These are phyloP conservation scores for Fraxinus albicans DNA, from an alignment of 305 asterid species.

Conservation along the genomic window DNA sequence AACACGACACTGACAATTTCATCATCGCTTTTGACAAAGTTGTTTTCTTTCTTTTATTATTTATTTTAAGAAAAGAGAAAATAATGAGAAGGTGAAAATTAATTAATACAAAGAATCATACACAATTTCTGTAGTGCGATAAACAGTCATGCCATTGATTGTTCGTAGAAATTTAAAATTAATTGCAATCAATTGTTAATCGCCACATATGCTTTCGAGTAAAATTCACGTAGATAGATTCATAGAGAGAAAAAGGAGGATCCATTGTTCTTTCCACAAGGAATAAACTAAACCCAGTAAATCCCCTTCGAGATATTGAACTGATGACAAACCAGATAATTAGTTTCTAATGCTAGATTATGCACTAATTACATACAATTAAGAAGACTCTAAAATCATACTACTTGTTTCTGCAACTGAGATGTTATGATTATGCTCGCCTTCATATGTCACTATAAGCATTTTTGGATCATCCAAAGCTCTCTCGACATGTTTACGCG, in stretches of 20 bases:
- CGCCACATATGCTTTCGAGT: not conserved
- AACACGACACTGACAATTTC: slow-evolving; percentile 22
- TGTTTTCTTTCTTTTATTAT: slow-evolving; percentile 11
- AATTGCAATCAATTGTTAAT: not conserved
- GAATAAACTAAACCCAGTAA: slow-evolving; percentile 23
- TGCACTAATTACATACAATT: slow-evolving; percentile 1
- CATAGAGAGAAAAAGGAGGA: not conserved
- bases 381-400: slow-evolving; percentile 73
- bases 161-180: not conserved
- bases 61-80: not conserved
- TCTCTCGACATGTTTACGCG: slow-evolving; percentile 91
- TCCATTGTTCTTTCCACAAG: slow-evolving; percentile 29
- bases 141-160: not conserved
- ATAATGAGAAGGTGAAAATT: not conserved
- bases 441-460: slow-evolving; percentile 92
- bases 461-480: slow-evolving; percentile 78
- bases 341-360: slow-evolving; percentile 11
- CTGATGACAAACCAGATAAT: not conserved
- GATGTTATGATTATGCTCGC: slow-evolving; percentile 71
- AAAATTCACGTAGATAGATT: not conserved
- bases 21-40: slow-evolving; percentile 22
- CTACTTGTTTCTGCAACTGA: slow-evolving; percentile 47
- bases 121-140: not conserved
- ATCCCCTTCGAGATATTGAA: slow-evolving; percentile 62
- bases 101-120: not conserved